Conservation (phyloP, 352 stramenopile genomes). For the Elongisporangium anandrum region DNA sequence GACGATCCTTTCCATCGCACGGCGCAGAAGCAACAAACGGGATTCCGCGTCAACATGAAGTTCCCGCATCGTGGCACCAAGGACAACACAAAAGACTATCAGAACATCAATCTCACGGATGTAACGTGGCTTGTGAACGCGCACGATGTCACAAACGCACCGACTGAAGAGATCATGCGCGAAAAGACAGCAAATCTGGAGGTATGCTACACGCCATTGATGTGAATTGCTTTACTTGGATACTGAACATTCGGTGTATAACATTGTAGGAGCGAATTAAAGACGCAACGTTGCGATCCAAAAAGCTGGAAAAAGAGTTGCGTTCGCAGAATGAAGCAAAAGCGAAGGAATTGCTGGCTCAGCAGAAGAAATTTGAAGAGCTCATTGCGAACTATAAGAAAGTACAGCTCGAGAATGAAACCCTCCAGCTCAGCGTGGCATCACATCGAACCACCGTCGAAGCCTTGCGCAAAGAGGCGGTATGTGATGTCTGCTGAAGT, state of each 20-base stretch:
- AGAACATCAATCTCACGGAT: slow-evolving; percentile 78
- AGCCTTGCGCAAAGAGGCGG: slow-evolving; percentile 76
- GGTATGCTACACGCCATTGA: too few species aligned
- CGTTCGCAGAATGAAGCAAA: slow-evolving; percentile 74
- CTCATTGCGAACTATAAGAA: slow-evolving; percentile 81
- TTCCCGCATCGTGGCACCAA: slow-evolving; percentile 79
- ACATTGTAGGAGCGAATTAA: slow-evolving; percentile 68
- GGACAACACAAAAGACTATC: slow-evolving; percentile 88
- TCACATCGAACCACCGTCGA: slow-evolving; percentile 65
- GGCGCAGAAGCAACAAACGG: slow-evolving; percentile 80
- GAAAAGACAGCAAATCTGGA: slow-evolving; percentile 88
- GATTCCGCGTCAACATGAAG: slow-evolving; percentile 84
- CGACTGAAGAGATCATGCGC: slow-evolving; percentile 80
- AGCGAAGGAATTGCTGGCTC: slow-evolving; percentile 53
- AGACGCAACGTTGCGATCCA: slow-evolving; percentile 65
- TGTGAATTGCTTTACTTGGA: neutral
- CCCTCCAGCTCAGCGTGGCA: slow-evolving; percentile 60
- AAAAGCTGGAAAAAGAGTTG: slow-evolving; percentile 66
- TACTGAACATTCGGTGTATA: neutral
- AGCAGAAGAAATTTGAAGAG: slow-evolving; percentile 79
- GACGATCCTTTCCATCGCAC: slow-evolving; percentile 86
- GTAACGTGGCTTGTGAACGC: slow-evolving; percentile 85
- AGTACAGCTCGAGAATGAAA: slow-evolving; percentile 78
- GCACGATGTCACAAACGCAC: slow-evolving; percentile 61
- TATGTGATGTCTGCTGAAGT: slow-evolving; percentile 18